A percentile compares a stretch with the other conserved stretches of the same genome.
These are phyloP conservation scores for Serendipita sp. DNA, from an alignment of 768 basidiomycete species.

Conservation along the genomic window DNA sequence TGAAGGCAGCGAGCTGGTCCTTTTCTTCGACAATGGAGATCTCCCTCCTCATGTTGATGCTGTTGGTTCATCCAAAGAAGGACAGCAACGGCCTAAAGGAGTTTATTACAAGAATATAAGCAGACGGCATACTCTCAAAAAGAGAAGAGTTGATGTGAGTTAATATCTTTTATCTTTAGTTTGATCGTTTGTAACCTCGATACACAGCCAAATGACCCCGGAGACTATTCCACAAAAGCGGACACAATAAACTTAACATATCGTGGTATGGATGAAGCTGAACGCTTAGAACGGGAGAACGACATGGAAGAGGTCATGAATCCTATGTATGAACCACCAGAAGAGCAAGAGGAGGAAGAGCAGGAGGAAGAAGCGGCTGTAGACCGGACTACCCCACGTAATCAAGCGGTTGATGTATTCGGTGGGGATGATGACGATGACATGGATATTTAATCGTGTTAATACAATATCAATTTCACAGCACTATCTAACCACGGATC, in stretches of 20 bases:
- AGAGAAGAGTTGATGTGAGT: conserved; percentile 64
- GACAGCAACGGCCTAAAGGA: conserved; percentile 33
- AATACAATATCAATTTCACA: neutral
- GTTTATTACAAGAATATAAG: conserved; percentile 83
- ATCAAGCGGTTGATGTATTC: neutral
- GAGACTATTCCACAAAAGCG: conserved; percentile 63
- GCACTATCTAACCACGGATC: no score
- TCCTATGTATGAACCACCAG: conserved; percentile 28
- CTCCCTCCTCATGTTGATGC: conserved; percentile 19
- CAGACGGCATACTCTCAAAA: conserved; percentile 75
- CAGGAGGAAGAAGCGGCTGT: neutral
- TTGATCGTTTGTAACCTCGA: neutral
- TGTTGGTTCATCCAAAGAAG: conserved; percentile 12
- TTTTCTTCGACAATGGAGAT: conserved; percentile 54
- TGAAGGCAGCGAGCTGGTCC: conserved; percentile 67
- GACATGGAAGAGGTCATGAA: conserved; percentile 63
- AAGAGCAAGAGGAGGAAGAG: conserved; percentile 4
- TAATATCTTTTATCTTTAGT: neutral
- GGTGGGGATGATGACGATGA: neutral
- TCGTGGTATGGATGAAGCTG: conserved; percentile 52
- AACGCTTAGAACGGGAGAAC: conserved; percentile 64
- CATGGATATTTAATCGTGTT: neutral
- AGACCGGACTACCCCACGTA: neutral
- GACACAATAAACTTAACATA: conserved; percentile 61
- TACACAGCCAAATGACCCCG: conserved; percentile 38